Evolutionary conservation across 805 yeast genomes (phyloP), one percentile per base, ranked within the genome.

Genomic region (Teunomyces panamensis): DNA sequence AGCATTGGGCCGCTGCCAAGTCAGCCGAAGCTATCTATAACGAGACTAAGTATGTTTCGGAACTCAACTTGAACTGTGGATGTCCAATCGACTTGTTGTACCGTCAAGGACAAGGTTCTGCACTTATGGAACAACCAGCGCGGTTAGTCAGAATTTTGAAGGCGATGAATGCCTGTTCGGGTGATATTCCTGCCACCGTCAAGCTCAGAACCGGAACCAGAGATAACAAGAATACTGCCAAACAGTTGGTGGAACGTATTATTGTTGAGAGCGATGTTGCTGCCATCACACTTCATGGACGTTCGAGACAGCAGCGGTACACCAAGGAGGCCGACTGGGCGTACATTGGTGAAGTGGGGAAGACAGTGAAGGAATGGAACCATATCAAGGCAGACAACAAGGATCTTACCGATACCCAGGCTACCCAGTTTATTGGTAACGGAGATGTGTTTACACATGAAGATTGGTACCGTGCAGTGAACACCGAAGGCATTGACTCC

Each of bases 11-110:
- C 58, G 96, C 96, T 2, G 80, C 89, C 26, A 89, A 89, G 65
- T 96, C 96, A 1, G 84, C 94, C n/a, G 97, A 94, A 65, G 83
- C 85, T 7, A 68, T 89, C 17, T 71, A 79, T 13, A 75, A 77
- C 48, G 77, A 79, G 44, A 77, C 86, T 17, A 71, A 82, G 10
- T 64, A 77, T 48, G 80, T 87, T n/a, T 79, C 85, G 28, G 98
- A 94, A 61, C 73, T 94, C 54, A 94, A 94, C 63, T 77, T 94
- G 59, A 94, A 94, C 68, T 86, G 96, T 62, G 99, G 99, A 2
- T 94, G 99, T 66, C 99, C 99, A 11, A 94, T 94, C 56, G 99
- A 95, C 63, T 75, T 94, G 57, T 73, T 94, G n/a, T 94, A 84
- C 66, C 81, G 92, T 56, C 89, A 87, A 62, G 99, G 99, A 35